Evolutionary conservation across 768 basidiomycete genomes (phyloP).

Genomic region (Naganishia antarctica): DNA sequence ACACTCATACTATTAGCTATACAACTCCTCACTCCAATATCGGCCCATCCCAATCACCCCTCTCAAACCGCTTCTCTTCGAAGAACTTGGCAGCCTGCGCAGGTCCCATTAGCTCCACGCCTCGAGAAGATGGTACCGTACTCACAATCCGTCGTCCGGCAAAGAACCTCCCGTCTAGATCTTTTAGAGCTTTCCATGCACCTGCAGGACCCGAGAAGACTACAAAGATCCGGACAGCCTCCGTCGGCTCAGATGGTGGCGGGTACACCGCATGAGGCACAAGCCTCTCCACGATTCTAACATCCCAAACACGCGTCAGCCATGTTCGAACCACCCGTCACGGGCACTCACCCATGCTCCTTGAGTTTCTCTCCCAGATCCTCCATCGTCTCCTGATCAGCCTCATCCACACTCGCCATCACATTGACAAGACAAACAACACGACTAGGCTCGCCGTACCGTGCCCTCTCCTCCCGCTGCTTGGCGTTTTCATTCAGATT

Average conservation of each 20-base stretch:
- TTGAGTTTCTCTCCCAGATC: slow-evolving; percentile 62
- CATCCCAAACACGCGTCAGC: slow-evolving; percentile 41
- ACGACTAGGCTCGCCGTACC: slow-evolving; percentile 84
- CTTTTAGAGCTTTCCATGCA: slow-evolving; percentile 92
- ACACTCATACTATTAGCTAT: too few species aligned
- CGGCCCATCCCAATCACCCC: slow-evolving; percentile 42
- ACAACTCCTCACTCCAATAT: too few species aligned
- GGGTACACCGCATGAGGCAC: slow-evolving; percentile 73
- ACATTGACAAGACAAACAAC: slow-evolving; percentile 85
- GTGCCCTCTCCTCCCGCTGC: slow-evolving; percentile 66
- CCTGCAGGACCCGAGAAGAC: slow-evolving; percentile 84
- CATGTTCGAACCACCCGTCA: background rate
- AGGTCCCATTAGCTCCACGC: background rate
- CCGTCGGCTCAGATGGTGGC: slow-evolving; percentile 61
- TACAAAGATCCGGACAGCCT: slow-evolving; percentile 87
- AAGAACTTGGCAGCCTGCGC: slow-evolving; percentile 42
- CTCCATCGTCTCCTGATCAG: slow-evolving; percentile 74
- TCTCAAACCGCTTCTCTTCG: slow-evolving; percentile 42
- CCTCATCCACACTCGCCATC: slow-evolving; percentile 70
- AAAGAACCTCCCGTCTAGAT: slow-evolving; percentile 87
- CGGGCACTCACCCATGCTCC: slow-evolving; percentile 41
- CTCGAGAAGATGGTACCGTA: background rate
- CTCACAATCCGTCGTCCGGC: slow-evolving; percentile 68
- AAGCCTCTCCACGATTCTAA: slow-evolving; percentile 85
- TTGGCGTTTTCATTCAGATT: slow-evolving; percentile 83